Conservation (phyloP, 768 basidiomycete species). For the Coprinopsis cinerea region DNA sequence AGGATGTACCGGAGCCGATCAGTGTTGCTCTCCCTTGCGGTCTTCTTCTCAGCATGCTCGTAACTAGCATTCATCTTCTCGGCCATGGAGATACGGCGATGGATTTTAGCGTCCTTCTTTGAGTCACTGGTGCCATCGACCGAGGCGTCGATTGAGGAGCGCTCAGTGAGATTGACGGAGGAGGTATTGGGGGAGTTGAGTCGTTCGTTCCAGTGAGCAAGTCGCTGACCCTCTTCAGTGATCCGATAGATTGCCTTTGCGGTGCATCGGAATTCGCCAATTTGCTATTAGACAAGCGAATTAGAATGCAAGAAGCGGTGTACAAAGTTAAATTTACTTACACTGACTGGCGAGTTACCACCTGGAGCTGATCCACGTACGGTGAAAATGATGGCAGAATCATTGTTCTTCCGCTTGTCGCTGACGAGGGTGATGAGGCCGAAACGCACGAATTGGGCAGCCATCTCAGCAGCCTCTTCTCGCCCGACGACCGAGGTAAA, state of each 20-base stretch:
- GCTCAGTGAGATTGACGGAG: conserved; percentile 53
- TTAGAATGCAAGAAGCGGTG: conserved; percentile 12
- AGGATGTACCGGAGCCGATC: conserved; percentile 88
- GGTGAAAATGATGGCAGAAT: conserved; percentile 90
- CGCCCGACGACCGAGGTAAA: conserved; percentile 93
- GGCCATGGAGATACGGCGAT: conserved; percentile 71
- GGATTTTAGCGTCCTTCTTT: conserved; percentile 55
- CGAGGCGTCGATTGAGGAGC: conserved; percentile 55
- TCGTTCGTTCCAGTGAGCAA: conserved; percentile 77
- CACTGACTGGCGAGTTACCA: conserved; percentile 69
- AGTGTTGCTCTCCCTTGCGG: conserved; percentile 81
- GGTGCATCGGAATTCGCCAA: conserved; percentile 94
- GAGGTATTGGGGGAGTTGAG: conserved; percentile 60
- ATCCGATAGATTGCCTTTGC: conserved; percentile 93
- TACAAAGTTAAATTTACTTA: conserved; percentile 30
- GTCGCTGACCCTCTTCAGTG: conserved; percentile 83
- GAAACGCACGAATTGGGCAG: conserved; percentile 95
- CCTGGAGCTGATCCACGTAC: conserved; percentile 77
- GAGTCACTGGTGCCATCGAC: conserved; percentile 27
- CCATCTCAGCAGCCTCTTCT: conserved; percentile 97
- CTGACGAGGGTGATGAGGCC: conserved; percentile 84
- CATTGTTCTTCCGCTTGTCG: conserved; percentile 87
- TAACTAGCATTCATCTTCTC: conserved; percentile 61
- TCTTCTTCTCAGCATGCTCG: conserved; percentile 50
- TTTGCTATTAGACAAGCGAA: conserved; percentile 46